phyloP scores from a whole-genome alignment of 202 grass and related monocot species.

The Musa balbisiana region DNA sequence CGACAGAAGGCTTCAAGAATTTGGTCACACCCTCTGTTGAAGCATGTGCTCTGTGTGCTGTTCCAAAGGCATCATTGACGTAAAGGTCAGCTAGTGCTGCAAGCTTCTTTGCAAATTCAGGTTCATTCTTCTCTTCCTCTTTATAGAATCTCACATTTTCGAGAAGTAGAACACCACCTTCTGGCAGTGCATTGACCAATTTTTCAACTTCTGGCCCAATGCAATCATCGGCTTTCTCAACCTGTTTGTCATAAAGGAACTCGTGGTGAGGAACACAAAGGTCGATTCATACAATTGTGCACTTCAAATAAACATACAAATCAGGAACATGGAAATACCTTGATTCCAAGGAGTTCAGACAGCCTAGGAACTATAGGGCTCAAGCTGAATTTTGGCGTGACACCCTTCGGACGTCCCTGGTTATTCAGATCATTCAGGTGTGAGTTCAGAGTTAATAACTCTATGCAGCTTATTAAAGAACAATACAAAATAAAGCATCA shows the following conservation, averaged over 20 bases:
- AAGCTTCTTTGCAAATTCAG: constrained; percentile 58
- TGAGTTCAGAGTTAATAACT: neutral
- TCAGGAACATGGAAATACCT: constrained; percentile 23
- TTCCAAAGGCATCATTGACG: constrained; percentile 59
- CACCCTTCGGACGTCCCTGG: constrained; percentile 38
- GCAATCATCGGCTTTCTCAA: constrained; percentile 20
- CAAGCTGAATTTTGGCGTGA: constrained; percentile 58
- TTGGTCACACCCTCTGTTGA: constrained; percentile 30
- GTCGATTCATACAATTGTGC: neutral
- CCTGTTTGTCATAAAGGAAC: neutral
- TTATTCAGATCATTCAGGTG: neutral
- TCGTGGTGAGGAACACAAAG: neutral
- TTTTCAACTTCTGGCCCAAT: constrained; percentile 23
- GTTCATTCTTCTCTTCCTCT: constrained; percentile 65
- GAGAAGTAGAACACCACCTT: constrained; percentile 19
- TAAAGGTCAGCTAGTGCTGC: constrained; percentile 34
- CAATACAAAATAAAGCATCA: neutral
- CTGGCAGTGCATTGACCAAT: constrained; percentile 12
- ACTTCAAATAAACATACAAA: neutral
- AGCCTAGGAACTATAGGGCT: constrained; percentile 51
- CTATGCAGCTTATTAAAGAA: neutral
- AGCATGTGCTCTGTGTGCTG: constrained; percentile 31
- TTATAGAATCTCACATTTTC: constrained; percentile 30
- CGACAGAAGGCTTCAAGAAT: constrained; percentile 53
- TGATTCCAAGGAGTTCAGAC: constrained; percentile 46